These are phyloP conservation scores for Myxozyma nipponensis DNA, from an alignment of 805 yeast genomes.

Conservation along the genomic window DNA sequence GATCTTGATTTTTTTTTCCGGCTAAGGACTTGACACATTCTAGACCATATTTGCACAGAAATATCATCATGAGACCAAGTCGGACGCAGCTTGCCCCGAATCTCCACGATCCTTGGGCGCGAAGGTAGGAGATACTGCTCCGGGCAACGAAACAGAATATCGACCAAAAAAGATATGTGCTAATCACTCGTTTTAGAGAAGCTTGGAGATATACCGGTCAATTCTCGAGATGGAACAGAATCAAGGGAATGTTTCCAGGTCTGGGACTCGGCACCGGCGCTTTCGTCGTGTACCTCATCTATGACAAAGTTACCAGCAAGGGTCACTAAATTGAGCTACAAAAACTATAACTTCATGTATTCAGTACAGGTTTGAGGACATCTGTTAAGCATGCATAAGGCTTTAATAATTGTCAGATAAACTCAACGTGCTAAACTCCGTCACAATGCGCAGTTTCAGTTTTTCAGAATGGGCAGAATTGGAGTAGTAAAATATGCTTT, in stretches of 20 bases:
- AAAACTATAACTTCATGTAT: no score
- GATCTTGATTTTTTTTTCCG: no score
- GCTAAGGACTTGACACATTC: no score
- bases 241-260: constrained; percentile 74
- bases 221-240: constrained; percentile 66
- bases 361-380: no score
- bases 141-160: no score
- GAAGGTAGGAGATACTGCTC: constrained; percentile 38
- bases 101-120: constrained; percentile 49
- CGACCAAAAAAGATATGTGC: not conserved
- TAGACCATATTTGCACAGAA: not conserved
- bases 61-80: constrained; percentile 15
- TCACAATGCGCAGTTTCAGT: no score
- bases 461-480: no score
- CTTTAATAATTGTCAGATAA: no score
- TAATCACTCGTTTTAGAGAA: constrained; percentile 45
- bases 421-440: no score
- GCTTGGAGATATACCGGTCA: constrained; percentile 90
- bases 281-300: constrained; percentile 59
- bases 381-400: no score
- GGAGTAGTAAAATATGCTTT: no score
- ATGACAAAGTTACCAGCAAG: constrained; percentile 43
- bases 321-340: no score
- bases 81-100: constrained; percentile 11
- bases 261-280: constrained; percentile 74